These are phyloP conservation scores for Rhipidocladum racemiflorum DNA, from an alignment of 176 grass and related monocot genomes.

Conservation along the genomic window DNA sequence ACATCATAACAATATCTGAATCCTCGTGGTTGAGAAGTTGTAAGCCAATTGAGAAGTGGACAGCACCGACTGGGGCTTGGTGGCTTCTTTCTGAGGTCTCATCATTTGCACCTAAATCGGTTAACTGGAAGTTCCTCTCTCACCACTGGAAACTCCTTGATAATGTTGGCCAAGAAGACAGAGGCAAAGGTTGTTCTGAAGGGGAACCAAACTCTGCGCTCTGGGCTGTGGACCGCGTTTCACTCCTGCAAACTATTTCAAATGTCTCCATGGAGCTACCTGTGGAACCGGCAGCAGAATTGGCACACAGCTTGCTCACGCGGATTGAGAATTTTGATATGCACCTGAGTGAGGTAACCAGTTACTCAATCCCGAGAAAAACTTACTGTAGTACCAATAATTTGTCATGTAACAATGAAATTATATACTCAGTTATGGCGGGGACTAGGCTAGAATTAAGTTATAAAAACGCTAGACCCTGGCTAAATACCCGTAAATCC, in stretches of 20 bases:
- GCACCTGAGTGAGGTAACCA: slow-evolving; percentile 88
- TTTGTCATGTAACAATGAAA: neutral
- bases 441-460: neutral
- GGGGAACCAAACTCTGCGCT: slow-evolving; percentile 52
- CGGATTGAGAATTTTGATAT: slow-evolving; percentile 88
- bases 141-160: slow-evolving; percentile 95
- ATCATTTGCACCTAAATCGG: slow-evolving; percentile 63
- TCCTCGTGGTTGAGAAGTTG: slow-evolving; percentile 52
- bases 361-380: slow-evolving; percentile 3
- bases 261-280: slow-evolving; percentile 95
- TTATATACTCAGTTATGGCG: neutral
- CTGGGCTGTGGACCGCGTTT: slow-evolving; percentile 86
- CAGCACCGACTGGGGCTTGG: slow-evolving; percentile 79
- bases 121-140: slow-evolving; percentile 83
- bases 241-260: slow-evolving; percentile 79
- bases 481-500: neutral
- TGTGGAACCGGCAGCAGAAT: slow-evolving; percentile 68
- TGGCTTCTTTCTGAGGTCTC: slow-evolving; percentile 88
- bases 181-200: slow-evolving; percentile 45
- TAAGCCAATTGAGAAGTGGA: slow-evolving; percentile 67
- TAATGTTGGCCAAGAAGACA: slow-evolving; percentile 50
- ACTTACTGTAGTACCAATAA: slow-evolving; percentile 5
- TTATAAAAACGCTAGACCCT: neutral
- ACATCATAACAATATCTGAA: slow-evolving; percentile 69
- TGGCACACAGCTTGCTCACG: slow-evolving; percentile 72